Evolutionary conservation across 2,329 filamentous ascomycete genomes (phyloP).

Genomic region (Plectosphaerella plurivora): DNA sequence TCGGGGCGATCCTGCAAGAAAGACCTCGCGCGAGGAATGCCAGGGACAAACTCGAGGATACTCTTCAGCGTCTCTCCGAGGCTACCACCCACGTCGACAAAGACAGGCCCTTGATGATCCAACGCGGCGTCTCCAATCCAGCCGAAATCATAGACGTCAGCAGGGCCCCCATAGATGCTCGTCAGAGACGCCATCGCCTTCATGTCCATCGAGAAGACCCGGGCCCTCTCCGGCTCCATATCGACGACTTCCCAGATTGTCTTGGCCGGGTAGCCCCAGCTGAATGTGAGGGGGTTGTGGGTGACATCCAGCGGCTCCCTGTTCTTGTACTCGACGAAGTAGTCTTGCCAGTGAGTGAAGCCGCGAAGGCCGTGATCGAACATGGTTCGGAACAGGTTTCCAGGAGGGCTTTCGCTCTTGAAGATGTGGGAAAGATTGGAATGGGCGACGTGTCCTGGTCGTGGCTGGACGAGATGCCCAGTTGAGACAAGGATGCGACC

Average conservation of each 20-base stretch:
- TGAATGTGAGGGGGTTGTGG: slow-evolving; percentile 4
- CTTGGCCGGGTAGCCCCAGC: background rate
- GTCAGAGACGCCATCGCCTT: background rate
- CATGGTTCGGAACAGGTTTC: slow-evolving; percentile 6
- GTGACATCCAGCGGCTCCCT: background rate
- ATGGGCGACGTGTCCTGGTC: background rate
- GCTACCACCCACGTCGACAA: no score
- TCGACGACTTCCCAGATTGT: background rate
- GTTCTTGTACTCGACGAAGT: slow-evolving; percentile 5
- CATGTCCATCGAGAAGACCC: no score
- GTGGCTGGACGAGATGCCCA: no score
- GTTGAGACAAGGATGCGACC: no score
- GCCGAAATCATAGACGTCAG: no score
- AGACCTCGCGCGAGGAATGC: no score
- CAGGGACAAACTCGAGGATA: no score
- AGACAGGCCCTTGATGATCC: no score
- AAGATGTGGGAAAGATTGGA: slow-evolving; percentile 4
- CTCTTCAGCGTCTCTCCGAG: no score
- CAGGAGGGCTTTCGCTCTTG: slow-evolving; percentile 2
- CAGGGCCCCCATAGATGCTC: no score
- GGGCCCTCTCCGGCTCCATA: background rate
- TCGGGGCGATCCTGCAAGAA: no score
- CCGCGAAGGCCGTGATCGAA: slow-evolving; percentile 7
- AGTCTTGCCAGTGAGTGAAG: slow-evolving; percentile 7
- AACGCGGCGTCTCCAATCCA: no score